phyloP scores from a whole-genome alignment of 2,329 filamentous ascomycete species.

The Aspergillus aculeatus region DNA sequence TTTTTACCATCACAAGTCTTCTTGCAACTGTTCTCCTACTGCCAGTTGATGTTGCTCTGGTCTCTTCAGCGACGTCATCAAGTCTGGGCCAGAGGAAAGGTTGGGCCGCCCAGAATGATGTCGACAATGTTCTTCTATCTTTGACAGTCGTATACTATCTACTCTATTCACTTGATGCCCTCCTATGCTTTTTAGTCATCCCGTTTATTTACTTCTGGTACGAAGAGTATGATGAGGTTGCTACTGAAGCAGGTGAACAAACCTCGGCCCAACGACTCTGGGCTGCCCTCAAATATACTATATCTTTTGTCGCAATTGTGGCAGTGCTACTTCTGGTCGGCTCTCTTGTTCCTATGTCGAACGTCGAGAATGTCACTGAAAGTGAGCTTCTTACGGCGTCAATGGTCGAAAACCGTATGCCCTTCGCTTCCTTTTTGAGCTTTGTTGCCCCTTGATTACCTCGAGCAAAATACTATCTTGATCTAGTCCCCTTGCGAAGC shows the following conservation, averaged over 20 bases:
- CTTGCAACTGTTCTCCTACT: slow-evolving; percentile 89
- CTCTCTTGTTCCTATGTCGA: slow-evolving; percentile 86
- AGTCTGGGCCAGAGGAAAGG: slow-evolving; percentile 81
- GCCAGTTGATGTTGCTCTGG: slow-evolving; percentile 91
- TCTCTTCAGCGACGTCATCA: slow-evolving; percentile 80
- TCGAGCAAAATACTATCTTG: not conserved
- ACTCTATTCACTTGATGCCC: slow-evolving; percentile 85
- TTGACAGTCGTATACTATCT: slow-evolving; percentile 89
- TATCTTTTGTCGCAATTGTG: slow-evolving; percentile 72
- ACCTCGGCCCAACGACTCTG: slow-evolving; percentile 69
- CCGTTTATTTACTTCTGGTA: slow-evolving; percentile 99
- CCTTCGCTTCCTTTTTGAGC: slow-evolving; percentile 14
- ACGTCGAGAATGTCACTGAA: slow-evolving; percentile 64
- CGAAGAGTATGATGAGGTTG: slow-evolving; percentile 93
- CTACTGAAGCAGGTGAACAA: slow-evolving; percentile 74
- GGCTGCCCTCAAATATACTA: slow-evolving; percentile 87
- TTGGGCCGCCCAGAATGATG: slow-evolving; percentile 82
- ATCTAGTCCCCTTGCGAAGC: not conserved
- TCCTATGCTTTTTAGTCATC: slow-evolving; percentile 84
- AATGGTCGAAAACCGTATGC: slow-evolving; percentile 72
- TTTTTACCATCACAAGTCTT: slow-evolving; percentile 80
- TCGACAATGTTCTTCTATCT: slow-evolving; percentile 74
- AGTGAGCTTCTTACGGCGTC: slow-evolving; percentile 89
- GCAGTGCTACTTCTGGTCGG: slow-evolving; percentile 85
- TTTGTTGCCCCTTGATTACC: not conserved